Evolutionary conservation across 495 filamentous ascomycete genomes (phyloP).

Genomic region (Talaromyces nanjingensis): DNA sequence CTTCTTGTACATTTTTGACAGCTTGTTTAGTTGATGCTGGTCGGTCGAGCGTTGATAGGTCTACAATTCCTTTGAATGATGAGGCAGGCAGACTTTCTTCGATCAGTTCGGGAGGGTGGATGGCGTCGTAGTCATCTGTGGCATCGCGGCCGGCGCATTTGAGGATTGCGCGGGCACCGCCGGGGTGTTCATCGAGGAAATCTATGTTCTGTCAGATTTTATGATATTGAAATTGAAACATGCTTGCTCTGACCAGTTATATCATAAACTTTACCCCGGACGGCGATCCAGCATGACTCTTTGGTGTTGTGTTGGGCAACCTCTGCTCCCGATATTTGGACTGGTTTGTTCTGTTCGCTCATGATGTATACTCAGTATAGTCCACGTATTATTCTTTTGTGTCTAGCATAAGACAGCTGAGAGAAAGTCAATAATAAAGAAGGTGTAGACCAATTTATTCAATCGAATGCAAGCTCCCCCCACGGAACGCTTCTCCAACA

Average conservation of each 20-base stretch:
- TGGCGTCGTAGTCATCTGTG: constrained; percentile 74
- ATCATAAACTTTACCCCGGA: constrained; percentile 73
- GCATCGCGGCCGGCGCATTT: constrained; percentile 85
- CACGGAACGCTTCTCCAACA: not conserved
- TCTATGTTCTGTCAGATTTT: constrained; percentile 10
- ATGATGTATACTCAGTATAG: not conserved
- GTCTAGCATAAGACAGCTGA: not conserved
- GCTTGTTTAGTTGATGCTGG: not conserved
- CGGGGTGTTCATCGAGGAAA: constrained; percentile 59
- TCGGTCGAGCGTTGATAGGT: constrained; percentile 9
- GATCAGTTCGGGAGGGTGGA: constrained; percentile 60
- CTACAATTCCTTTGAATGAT: constrained; percentile 17
- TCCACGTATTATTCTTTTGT: not conserved
- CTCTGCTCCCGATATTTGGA: constrained; percentile 43
- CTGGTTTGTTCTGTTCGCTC: not conserved
- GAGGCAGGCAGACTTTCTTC: constrained; percentile 17
- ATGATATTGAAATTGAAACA: constrained; percentile 36
- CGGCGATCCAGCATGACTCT: constrained; percentile 73
- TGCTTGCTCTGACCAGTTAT: constrained; percentile 60
- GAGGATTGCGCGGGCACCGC: constrained; percentile 70
- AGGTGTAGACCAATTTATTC: not conserved
- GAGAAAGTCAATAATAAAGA: not conserved
- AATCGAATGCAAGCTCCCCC: not conserved
- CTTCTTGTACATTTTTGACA: not conserved
- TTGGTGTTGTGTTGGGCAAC: constrained; percentile 60